Evolutionary conservation across 768 basidiomycete species (phyloP), one percentile per base, ranked within the genome.

Genomic region (Hericium erinaceus): DNA sequence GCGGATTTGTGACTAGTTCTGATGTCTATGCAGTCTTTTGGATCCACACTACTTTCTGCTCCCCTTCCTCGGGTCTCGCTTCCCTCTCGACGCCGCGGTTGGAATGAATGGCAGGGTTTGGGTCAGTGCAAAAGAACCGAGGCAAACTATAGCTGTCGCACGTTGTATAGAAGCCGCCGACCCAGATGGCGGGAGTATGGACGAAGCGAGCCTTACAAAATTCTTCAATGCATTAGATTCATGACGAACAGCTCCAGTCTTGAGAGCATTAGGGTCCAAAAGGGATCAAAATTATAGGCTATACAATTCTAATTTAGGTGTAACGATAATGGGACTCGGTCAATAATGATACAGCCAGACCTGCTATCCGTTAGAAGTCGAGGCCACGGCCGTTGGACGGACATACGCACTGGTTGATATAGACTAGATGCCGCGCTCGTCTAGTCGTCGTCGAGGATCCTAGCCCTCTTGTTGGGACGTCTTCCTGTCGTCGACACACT

Each of bases 81-180:
- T 95, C 65, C 90, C 92, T 8, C 78, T 97, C 50, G 95, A 98
- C 65, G 81, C 77, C 2, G 95, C 93, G 1, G 83, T 93, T 2
- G 97, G 97, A 0, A 75, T 89, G 69, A 99, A 99, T 67, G 95
- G 95, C 2, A 81, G 89, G 46, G 82, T 97, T 16, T 98, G 95
- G 95, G 70, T 98, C 63, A 87, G 77, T 58, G 75, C 92, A 7
- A 84, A 85, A 62, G 85, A 89, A 46, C 71, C 78, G 11, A 82
- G 78, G 62, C 83, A 90, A 64, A 86, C 83, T 10, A 88, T 98
- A 53, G 84, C 85, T 6, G 74, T 86, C 22, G 75, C 82, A 57
- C 80, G 90, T 51, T 90, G 91, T 66, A 85, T 98, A 40, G 86
- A 93, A 67, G 84, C 80, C 15, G 84, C 82, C 11, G 92, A 95